phyloP scores from a whole-genome alignment of 73 alveolate species.

The Urostyla sp. region DNA sequence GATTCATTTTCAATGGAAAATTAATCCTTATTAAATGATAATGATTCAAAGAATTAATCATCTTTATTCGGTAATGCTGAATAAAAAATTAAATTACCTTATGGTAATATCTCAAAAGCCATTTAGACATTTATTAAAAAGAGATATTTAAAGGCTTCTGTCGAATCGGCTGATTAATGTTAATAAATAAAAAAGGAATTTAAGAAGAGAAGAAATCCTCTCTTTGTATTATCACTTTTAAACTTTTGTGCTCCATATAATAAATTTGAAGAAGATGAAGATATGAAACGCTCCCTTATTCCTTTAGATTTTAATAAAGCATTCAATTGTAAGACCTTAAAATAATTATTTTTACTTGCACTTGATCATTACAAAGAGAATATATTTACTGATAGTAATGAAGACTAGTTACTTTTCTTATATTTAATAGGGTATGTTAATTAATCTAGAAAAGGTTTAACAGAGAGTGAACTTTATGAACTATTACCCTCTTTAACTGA shows the following conservation, averaged over 20 bases:
- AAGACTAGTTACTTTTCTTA: slow-evolving; percentile 1
- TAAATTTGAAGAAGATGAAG: slow-evolving; percentile 15
- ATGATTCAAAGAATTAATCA: too few relatives aligned
- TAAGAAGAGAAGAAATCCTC: slow-evolving; percentile 31
- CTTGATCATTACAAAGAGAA: slow-evolving; percentile 9
- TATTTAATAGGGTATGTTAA: slow-evolving; percentile 14
- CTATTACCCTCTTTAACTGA: slow-evolving; percentile 22
- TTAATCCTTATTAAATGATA: too few relatives aligned
- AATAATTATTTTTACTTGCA: slow-evolving; percentile 9
- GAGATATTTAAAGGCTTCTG: slow-evolving; percentile 16
- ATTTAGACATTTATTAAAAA: slow-evolving; percentile 4
- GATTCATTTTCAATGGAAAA: too few relatives aligned
- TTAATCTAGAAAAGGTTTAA: slow-evolving; percentile 33
- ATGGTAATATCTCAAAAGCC: slow-evolving; percentile 23
- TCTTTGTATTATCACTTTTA: slow-evolving; percentile 26
- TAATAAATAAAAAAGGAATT: neutral
- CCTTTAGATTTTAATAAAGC: slow-evolving; percentile 10
- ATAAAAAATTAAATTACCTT: too few relatives aligned
- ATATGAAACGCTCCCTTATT: neutral
- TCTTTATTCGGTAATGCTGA: too few relatives aligned
- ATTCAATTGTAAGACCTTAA: slow-evolving; percentile 15
- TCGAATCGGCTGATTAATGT: slow-evolving; percentile 17
- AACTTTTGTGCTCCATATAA: slow-evolving; percentile 2
- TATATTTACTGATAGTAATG: neutral
- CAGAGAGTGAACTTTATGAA: slow-evolving; percentile 24